A percentile compares a stretch with the other conserved stretches of the same genome.
Evolutionary conservation across 805 yeast species (phyloP).

Genomic region (Nakazawaea peltata): DNA sequence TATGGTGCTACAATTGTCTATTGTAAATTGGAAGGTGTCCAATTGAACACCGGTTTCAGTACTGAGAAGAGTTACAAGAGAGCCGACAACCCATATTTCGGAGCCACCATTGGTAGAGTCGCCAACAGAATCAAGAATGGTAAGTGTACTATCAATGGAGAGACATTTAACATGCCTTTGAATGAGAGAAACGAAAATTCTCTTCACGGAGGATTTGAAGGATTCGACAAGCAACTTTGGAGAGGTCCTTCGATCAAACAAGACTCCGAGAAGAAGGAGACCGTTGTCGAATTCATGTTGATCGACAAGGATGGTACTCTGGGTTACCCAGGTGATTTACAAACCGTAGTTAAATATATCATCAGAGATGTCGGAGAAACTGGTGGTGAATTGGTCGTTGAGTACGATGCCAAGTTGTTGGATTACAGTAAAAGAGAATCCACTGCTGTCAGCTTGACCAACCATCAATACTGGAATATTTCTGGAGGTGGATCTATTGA

Average conservation of each 20-base stretch:
- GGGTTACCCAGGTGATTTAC: constrained; percentile 56
- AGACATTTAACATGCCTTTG: constrained; percentile 29
- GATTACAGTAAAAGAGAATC: constrained; percentile 24
- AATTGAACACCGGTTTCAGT: constrained; percentile 32
- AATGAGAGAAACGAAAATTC: constrained; percentile 34
- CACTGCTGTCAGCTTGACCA: constrained; percentile 51
- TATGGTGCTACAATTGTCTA: constrained; percentile 45
- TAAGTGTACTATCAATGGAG: constrained; percentile 30
- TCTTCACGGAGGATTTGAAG: constrained; percentile 48
- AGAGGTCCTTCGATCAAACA: constrained; percentile 44
- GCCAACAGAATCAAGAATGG: constrained; percentile 52
- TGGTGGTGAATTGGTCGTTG: constrained; percentile 34
- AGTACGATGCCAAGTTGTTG: constrained; percentile 34
- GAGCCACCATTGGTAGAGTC: constrained; percentile 58
- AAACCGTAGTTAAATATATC: constrained; percentile 36
- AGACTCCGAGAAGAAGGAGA: constrained; percentile 22
- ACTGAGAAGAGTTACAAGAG: constrained; percentile 21
- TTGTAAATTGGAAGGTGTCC: constrained; percentile 28
- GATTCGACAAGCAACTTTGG: constrained; percentile 42
- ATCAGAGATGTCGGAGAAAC: constrained; percentile 21
- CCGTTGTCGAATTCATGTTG: constrained; percentile 28
- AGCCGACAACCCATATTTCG: constrained; percentile 40
- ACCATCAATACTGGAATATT: constrained; percentile 56
- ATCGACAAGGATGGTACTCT: constrained; percentile 39
- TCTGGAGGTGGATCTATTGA: constrained; percentile 21